Evolutionary conservation across 768 basidiomycete species (phyloP), one percentile per base, ranked within the genome.

Genomic region (Mycena filopes): DNA sequence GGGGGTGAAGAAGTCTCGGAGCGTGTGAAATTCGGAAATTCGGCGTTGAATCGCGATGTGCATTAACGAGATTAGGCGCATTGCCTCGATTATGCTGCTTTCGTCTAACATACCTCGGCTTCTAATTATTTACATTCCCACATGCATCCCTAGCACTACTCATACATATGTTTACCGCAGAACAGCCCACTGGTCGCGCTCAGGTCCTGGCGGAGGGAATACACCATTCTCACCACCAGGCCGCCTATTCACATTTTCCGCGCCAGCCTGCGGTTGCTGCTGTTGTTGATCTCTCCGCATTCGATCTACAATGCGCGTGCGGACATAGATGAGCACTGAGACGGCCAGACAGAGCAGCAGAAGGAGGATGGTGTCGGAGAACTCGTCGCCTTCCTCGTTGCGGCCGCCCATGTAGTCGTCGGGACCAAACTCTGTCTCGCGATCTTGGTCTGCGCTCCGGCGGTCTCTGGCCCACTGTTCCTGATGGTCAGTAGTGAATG

Each of bases 361-460:
- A 45, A 96, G 83, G 41, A 95, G 75, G 79, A 94, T 84, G 26
- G 92, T 96, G 81, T 96, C 95, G 33, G 79, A 80, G 60, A 94
- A 88, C 69, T 94, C 93, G 64, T 94, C 88, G 18, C 74, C 76
- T 1, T 86, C 87, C n/a, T 91, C 88, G 18, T 87, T 89, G 16
- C 88, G 84, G 3, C 82, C 90, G 29, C 94, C 92, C 69, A 89
- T 91, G 76, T 94, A 93, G 72, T 94, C 94, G 49, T 96, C 94
- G 0, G 92, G 89, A 10, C 89, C 90, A 67, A 89, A 89, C 62
- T 94, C 93, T 53, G 83, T 82, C 29, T 93, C 91, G 26, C 87
- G 86, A 29, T 92, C 92, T 59, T 85, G 85, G 65, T 92, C 93
- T 3, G 87, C 88, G 54, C 87, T 87, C 67, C 90, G 82, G 47